Evolutionary conservation across 805 yeast genomes (phyloP).

Genomic region (Candida peoriensis): DNA sequence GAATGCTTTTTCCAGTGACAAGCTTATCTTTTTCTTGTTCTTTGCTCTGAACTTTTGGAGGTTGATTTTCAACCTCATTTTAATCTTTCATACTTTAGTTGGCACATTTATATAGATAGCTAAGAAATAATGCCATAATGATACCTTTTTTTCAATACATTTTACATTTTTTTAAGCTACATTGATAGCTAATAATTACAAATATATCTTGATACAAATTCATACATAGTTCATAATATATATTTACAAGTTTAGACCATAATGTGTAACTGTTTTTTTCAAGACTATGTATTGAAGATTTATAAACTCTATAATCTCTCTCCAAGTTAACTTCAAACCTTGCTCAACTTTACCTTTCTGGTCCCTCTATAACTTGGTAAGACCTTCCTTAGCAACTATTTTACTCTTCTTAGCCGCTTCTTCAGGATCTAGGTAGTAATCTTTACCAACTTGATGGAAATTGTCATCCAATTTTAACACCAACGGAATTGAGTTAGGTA

Average conservation of each 20-base stretch:
- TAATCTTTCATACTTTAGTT: conserved; percentile 36
- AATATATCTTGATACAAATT: too few relatives aligned
- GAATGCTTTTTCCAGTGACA: too few relatives aligned
- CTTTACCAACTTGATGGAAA: conserved; percentile 44
- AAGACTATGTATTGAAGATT: too few relatives aligned
- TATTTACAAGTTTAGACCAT: too few relatives aligned
- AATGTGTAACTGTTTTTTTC: too few relatives aligned
- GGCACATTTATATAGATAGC: conserved; percentile 28
- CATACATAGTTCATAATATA: too few relatives aligned
- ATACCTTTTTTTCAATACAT: conserved; percentile 38
- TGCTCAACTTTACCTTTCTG: conserved; percentile 45
- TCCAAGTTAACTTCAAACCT: too few relatives aligned
- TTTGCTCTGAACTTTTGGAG: conserved; percentile 3
- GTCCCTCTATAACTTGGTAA: conserved; percentile 28
- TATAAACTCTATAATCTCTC: too few relatives aligned
- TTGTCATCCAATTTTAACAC: conserved; percentile 56
- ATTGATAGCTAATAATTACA: too few relatives aligned
- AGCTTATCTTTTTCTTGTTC: too few relatives aligned
- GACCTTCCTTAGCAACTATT: conserved; percentile 76
- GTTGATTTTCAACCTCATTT: conserved; percentile 3
- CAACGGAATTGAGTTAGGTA: conserved; percentile 82
- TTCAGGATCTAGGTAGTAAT: conserved; percentile 75
- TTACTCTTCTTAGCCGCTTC: conserved; percentile 75
- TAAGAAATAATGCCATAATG: conserved; percentile 30
- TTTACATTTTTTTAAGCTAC: too few relatives aligned